Percentiles rank a stretch among this genome's conserved stretches.
Evolutionary conservation across 192 early-diverging fungal genomes (phyloP).

Genomic region (Cladochytrium replicatum): DNA sequence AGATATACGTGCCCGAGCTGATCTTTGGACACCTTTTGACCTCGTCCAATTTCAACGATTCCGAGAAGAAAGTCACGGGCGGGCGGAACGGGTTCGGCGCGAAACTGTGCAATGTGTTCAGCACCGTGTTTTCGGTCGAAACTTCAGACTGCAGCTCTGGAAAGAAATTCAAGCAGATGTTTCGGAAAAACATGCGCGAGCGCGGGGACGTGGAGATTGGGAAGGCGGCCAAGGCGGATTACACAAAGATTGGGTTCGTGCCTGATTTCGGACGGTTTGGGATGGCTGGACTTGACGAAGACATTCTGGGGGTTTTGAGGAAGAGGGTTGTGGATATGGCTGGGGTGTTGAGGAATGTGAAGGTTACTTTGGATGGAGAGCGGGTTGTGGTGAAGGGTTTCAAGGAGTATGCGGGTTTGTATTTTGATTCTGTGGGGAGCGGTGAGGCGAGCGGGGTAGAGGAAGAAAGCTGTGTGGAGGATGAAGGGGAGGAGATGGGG

Average conservation of each 20-base stretch:
- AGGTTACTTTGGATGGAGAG: conserved; percentile 77
- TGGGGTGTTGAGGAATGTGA: conserved; percentile 70
- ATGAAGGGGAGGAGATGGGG: no score
- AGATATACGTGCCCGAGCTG: conserved; percentile 89
- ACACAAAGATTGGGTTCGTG: conserved; percentile 85
- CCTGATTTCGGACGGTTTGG: conserved; percentile 87
- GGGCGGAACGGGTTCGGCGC: conserved; percentile 82
- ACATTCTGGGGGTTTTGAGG: conserved; percentile 74
- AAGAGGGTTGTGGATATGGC: conserved; percentile 93
- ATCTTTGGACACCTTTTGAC: conserved; percentile 97
- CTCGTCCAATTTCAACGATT: conserved; percentile 94
- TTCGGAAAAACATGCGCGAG: conserved; percentile 78
- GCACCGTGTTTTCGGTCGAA: conserved; percentile 86
- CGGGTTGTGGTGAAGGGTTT: conserved; percentile 77
- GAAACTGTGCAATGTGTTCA: conserved; percentile 96
- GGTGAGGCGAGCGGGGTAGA: no score
- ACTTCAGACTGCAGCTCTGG: conserved; percentile 65
- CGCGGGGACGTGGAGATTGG: conserved; percentile 65
- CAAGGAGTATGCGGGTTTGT: conserved; percentile 82
- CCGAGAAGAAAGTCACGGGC: conserved; percentile 90
- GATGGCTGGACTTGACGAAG: conserved; percentile 78
- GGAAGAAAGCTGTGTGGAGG: no score
- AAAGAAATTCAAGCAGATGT: conserved; percentile 70
- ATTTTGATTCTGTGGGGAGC: conserved; percentile 28
- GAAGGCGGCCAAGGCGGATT: conserved; percentile 59